Evolutionary conservation across 2,329 filamentous ascomycete species (phyloP).

Genomic region (Grosmannia clavigera): DNA sequence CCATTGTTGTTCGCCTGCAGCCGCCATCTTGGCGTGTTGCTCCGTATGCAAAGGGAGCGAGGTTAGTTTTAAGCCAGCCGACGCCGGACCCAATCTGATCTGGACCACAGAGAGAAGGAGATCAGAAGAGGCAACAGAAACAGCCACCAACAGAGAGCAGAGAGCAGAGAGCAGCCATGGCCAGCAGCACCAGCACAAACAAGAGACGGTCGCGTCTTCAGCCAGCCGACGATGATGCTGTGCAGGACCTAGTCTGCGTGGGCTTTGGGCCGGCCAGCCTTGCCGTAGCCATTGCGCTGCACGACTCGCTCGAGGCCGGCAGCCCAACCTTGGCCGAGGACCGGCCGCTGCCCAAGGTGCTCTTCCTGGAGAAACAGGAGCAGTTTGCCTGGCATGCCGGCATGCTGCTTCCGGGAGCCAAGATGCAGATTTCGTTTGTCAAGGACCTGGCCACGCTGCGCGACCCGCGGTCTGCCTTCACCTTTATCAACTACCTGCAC

Average conservation of each 20-base stretch:
- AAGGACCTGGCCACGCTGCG: slow-evolving; percentile 88
- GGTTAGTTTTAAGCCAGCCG: not conserved
- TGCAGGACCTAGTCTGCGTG: slow-evolving; percentile 79
- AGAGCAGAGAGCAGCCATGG: not conserved
- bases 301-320: slow-evolving; percentile 57
- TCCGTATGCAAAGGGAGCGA: not conserved
- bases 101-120: not conserved
- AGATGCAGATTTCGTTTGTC: slow-evolving; percentile 97
- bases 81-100: not conserved
- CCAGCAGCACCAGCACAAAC: not conserved
- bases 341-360: slow-evolving; percentile 50
- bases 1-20: not conserved
- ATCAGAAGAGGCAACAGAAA: not conserved
- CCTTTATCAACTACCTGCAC: slow-evolving; percentile 90
- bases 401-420: slow-evolving; percentile 85
- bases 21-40: not conserved
- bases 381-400: slow-evolving; percentile 87
- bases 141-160: not conserved
- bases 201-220: slow-evolving; percentile 1
- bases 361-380: slow-evolving; percentile 78
- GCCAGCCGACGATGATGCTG: slow-evolving; percentile 33
- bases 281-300: slow-evolving; percentile 76
- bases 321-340: slow-evolving; percentile 17
- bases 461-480: slow-evolving; percentile 82
- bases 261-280: slow-evolving; percentile 90